A percentile compares a stretch with the other conserved stretches of the same genome.
Conservation (phyloP, 2,329 filamentous ascomycete species). For the Fusarium luffae region DNA sequence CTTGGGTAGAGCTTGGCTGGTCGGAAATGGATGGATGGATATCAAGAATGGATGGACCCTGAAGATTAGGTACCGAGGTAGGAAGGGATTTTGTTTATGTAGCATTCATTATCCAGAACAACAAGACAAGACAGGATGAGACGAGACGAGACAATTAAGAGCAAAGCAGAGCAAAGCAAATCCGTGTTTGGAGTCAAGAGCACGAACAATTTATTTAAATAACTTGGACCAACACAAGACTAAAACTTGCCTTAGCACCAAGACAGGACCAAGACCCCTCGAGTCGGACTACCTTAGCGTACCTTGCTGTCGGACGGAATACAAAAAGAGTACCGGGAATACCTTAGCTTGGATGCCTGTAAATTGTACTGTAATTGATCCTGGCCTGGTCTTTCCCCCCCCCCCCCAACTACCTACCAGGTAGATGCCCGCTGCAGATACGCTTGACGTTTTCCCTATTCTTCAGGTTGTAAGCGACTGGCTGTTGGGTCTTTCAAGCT, state of each 20-base stretch:
- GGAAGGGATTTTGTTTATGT: background rate
- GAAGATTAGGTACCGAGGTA: background rate
- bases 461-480: conserved; percentile 17
- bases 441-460: conserved; percentile 8
- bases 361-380: background rate
- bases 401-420: background rate
- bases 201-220: conserved; percentile 31
- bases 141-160: background rate
- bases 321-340: conserved; percentile 41
- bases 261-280: background rate
- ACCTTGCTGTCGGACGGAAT: conserved; percentile 39
- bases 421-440: background rate
- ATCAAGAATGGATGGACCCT: background rate
- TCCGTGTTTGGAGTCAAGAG: background rate
- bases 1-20: background rate
- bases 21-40: background rate
- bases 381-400: background rate
- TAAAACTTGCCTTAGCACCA: background rate
- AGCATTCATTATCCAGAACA: background rate
- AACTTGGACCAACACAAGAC: conserved; percentile 16
- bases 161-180: background rate
- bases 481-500: background rate
- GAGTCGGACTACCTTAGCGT: conserved; percentile 21
- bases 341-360: background rate
- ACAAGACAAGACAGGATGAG: too few relatives aligned